phyloP scores from a whole-genome alignment of 352 stramenopile genomes.

The Globisporangium abappressorium region DNA sequence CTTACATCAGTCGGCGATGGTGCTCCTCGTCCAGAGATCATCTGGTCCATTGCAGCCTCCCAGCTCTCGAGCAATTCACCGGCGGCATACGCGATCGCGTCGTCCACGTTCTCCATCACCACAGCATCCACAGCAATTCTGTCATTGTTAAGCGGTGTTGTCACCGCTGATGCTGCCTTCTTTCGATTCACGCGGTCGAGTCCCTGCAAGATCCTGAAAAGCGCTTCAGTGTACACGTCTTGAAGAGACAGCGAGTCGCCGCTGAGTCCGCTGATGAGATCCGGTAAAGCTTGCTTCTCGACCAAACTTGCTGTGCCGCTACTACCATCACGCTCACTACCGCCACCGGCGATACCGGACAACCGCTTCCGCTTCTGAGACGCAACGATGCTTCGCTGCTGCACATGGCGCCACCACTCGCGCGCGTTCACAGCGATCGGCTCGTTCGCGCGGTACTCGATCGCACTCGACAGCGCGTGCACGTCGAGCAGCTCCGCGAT shows the following conservation, averaged over 20 bases:
- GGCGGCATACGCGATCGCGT: slow-evolving; percentile 26
- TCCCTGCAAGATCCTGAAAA: slow-evolving; percentile 17
- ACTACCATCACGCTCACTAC: neutral
- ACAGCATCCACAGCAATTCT: neutral
- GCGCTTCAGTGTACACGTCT: slow-evolving; percentile 17
- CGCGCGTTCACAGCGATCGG: slow-evolving; percentile 29
- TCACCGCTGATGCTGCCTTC: neutral
- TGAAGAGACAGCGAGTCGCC: neutral
- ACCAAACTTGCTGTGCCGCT: slow-evolving; percentile 5
- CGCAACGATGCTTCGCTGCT: slow-evolving; percentile 24
- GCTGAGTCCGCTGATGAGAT: neutral
- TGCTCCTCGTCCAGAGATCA: neutral
- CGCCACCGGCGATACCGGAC: neutral
- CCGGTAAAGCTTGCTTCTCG: neutral
- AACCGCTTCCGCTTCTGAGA: slow-evolving; percentile 3
- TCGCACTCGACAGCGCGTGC: slow-evolving; percentile 32
- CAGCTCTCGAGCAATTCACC: slow-evolving; percentile 31
- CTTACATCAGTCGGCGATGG: slow-evolving; percentile 18
- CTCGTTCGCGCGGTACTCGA: slow-evolving; percentile 30
- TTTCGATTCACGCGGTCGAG: slow-evolving; percentile 22
- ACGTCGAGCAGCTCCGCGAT: slow-evolving; percentile 35
- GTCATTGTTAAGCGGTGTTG: too few species aligned
- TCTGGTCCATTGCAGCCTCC: slow-evolving; percentile 19
- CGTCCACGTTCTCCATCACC: slow-evolving; percentile 20
- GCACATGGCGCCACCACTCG: slow-evolving; percentile 46